These are phyloP conservation scores for Prosopis cineraria DNA, from an alignment of 306 rosid genomes.

Conservation along the genomic window DNA sequence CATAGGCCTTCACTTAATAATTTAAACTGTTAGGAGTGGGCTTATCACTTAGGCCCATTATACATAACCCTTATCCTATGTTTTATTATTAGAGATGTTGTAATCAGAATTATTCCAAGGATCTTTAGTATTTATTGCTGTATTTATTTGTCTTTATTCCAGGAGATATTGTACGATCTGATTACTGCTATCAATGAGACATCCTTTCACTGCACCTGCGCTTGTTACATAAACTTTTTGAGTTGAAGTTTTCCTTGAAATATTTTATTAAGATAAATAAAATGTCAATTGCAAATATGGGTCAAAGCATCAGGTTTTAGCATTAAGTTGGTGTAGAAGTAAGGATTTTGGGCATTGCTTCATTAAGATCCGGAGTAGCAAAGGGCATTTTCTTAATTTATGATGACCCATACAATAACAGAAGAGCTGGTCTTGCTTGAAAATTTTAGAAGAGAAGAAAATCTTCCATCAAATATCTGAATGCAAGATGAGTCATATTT, in stretches of 20 bases:
- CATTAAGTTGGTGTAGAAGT: conserved; percentile 1
- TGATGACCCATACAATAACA: background rate
- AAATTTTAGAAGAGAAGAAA: conserved; percentile 9
- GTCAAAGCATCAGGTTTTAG: background rate
- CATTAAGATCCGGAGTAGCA: background rate
- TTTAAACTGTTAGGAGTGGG: no score
- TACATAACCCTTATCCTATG: no score
- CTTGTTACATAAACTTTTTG: no score
- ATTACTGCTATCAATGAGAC: no score
- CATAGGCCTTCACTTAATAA: background rate
- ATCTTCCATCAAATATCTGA: background rate
- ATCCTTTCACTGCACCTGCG: no score
- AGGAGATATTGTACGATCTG: no score
- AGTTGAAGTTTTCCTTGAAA: background rate
- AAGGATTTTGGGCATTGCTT: background rate
- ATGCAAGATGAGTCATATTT: no score
- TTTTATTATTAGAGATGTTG: no score
- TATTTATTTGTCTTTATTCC: no score
- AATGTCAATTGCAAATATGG: background rate
- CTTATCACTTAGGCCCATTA: no score
- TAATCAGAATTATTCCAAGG: no score
- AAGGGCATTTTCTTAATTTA: conserved; percentile 12
- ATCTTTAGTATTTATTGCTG: no score
- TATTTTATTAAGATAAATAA: background rate
- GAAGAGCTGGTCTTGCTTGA: conserved; percentile 8